These are phyloP conservation scores for Solanum sejunctum DNA, from an alignment of 257 asterid genomes.

Conservation along the genomic window DNA sequence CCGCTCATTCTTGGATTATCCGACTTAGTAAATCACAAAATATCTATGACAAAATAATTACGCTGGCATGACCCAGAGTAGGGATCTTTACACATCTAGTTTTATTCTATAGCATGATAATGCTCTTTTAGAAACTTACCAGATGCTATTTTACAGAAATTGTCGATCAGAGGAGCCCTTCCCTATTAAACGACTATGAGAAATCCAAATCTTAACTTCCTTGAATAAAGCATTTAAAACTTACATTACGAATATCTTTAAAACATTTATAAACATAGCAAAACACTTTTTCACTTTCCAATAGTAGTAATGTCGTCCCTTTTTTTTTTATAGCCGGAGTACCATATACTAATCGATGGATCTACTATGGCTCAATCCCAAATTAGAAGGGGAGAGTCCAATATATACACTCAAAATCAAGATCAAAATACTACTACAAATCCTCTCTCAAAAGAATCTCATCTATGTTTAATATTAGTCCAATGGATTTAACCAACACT, in stretches of 20 bases:
- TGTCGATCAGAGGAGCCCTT: background rate
- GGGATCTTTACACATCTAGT: background rate
- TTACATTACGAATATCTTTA: background rate
- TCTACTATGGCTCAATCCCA: background rate
- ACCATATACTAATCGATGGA: background rate
- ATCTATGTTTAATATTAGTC: constrained; percentile 9
- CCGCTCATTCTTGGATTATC: background rate
- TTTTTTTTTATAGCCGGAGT: background rate
- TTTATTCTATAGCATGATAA: background rate
- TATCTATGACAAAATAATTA: background rate
- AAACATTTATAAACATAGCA: background rate
- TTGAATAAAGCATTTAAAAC: background rate
- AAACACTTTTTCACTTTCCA: background rate
- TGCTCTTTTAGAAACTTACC: background rate
- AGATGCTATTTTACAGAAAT: background rate
- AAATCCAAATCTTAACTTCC: background rate
- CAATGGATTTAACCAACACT: constrained; percentile 76
- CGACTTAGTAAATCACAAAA: background rate
- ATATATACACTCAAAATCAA: background rate
- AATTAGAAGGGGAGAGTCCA: background rate
- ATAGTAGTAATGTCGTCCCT: background rate
- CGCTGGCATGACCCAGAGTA: background rate
- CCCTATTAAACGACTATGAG: background rate
- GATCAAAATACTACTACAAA: background rate
- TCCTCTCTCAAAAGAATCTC: background rate